Conservation (phyloP, 2,329 filamentous ascomycete species). For the Beauveria medogensis region DNA sequence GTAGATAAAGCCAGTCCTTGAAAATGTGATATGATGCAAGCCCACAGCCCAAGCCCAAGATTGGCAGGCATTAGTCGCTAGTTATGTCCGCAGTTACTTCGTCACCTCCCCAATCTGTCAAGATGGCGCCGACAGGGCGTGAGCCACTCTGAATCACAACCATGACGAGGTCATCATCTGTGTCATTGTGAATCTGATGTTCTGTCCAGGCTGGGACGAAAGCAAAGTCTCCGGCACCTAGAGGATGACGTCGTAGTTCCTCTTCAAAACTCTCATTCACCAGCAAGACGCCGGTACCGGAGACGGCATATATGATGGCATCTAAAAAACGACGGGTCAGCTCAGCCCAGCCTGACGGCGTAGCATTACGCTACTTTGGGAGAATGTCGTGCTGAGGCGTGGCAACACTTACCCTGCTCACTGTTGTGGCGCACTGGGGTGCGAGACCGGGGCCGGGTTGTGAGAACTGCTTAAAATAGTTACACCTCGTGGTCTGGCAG, state of each 20-base stretch:
- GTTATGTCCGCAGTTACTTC: constrained; percentile 20
- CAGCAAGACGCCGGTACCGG: constrained; percentile 53
- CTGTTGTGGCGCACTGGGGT: constrained; percentile 63
- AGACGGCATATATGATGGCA: constrained; percentile 58
- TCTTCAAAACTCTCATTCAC: constrained; percentile 46
- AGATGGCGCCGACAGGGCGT: constrained; percentile 52
- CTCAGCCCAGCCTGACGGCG: neutral
- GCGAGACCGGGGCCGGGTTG: constrained; percentile 52
- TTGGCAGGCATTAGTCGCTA: neutral
- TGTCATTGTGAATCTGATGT: constrained; percentile 62
- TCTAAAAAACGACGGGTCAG: constrained; percentile 33
- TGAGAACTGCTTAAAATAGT: constrained; percentile 41
- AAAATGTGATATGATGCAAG: neutral
- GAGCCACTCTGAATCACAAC: constrained; percentile 56
- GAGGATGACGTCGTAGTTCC: constrained; percentile 43
- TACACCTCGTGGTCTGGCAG: constrained; percentile 13
- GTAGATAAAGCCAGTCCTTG: neutral
- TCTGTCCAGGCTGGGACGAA: constrained; percentile 63
- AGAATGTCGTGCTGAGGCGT: neutral
- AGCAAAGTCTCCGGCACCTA: constrained; percentile 59
- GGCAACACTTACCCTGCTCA: constrained; percentile 46
- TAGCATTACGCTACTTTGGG: neutral
- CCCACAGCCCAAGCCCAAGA: neutral
- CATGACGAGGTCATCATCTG: constrained; percentile 53
- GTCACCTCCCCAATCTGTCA: constrained; percentile 53